These are phyloP conservation scores for Lactifluus rugatus DNA, from an alignment of 768 basidiomycete species.

Conservation along the genomic window DNA sequence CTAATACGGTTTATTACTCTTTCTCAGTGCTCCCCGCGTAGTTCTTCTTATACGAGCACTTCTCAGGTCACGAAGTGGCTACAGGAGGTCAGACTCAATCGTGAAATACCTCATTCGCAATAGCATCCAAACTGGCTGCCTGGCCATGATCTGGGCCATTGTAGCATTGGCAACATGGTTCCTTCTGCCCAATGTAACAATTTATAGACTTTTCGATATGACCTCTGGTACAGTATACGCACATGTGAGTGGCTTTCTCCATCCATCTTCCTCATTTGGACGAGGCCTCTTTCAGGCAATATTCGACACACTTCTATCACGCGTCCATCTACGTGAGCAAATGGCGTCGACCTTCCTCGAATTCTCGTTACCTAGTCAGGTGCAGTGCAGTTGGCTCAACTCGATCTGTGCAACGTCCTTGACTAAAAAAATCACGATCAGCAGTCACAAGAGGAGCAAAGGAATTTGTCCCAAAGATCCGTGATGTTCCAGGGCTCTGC, in stretches of 20 bases:
- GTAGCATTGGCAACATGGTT: background rate
- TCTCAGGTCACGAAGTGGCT: background rate
- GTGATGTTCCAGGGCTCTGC: background rate
- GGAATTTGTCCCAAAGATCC: background rate
- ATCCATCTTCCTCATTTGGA: background rate
- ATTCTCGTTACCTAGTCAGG: background rate
- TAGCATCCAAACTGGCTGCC: background rate
- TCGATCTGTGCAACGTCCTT: background rate
- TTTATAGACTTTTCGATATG: background rate
- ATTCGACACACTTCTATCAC: background rate
- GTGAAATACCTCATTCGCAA: background rate
- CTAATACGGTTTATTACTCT: background rate
- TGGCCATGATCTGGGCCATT: background rate
- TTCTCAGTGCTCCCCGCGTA: background rate
- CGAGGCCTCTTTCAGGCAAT: background rate
- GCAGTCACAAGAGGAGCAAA: background rate
- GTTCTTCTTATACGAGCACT: background rate
- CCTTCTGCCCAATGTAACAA: background rate
- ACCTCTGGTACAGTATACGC: constrained; percentile 1
- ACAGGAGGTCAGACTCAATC: background rate
- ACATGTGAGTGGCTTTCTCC: background rate
- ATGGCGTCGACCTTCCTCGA: background rate
- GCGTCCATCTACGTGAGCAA: background rate
- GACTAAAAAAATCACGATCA: background rate
- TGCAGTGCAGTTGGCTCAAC: background rate